Evolutionary conservation across 345 rosid species (phyloP).

Genomic region (Pistacia integerrima): DNA sequence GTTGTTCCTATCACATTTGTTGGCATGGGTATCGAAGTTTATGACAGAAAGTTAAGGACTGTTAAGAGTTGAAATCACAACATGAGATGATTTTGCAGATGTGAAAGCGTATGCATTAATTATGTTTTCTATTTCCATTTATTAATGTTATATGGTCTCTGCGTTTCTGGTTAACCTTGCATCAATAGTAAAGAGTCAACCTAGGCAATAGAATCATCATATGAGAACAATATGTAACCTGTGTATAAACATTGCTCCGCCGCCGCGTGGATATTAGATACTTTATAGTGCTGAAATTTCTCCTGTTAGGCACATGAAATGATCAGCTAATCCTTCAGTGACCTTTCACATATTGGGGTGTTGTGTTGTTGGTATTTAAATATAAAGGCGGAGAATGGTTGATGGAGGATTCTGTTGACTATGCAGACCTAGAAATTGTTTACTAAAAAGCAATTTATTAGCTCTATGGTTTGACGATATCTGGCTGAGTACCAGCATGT

Average conservation of each 20-base stretch:
- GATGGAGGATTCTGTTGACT: neutral
- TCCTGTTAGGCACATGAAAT: neutral
- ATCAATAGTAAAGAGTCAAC: neutral
- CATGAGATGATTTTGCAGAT: neutral
- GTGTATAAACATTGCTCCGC: neutral
- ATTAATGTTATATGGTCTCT: neutral
- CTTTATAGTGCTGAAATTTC: neutral
- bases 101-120: no score
- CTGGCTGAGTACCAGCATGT: neutral
- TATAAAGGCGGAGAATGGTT: no score
- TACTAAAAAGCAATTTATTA: neutral
- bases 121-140: neutral
- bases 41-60: neutral
- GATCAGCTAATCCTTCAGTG: no score
- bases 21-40: neutral
- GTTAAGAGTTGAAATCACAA: neutral
- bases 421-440: neutral
- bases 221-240: neutral
- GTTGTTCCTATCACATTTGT: neutral
- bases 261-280: neutral
- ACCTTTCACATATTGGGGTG: no score
- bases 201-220: neutral
- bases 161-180: neutral
- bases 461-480: neutral
- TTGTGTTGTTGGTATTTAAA: no score